phyloP scores from a whole-genome alignment of 129 eudicot species.

The Erigeron canadensis region DNA sequence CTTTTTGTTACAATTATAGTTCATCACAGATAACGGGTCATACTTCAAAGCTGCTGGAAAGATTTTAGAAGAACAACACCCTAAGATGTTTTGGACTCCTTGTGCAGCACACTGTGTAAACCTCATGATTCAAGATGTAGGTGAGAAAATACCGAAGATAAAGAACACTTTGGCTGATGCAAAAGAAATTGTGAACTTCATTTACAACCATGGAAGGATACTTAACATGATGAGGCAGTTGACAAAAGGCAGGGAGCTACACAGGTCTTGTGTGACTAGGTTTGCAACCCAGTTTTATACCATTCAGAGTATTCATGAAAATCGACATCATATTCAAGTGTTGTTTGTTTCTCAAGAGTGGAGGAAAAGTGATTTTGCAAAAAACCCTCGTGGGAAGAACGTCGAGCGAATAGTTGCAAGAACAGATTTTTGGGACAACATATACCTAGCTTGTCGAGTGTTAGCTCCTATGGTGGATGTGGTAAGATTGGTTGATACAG shows the following conservation, averaged over 20 bases:
- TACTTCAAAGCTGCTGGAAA: not conserved
- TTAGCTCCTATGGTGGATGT: constrained; percentile 5
- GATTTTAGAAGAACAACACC: constrained; percentile 9
- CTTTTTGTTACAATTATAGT: too few species aligned
- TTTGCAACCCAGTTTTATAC: constrained; percentile 12
- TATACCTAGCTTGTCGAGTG: constrained; percentile 1
- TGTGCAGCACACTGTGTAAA: constrained; percentile 17
- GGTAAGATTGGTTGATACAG: not conserved
- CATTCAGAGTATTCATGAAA: not conserved
- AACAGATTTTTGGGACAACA: not conserved
- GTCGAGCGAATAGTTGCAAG: not conserved
- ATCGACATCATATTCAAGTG: constrained; percentile 9
- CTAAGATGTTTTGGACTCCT: constrained; percentile 4
- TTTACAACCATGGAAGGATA: constrained; percentile 14
- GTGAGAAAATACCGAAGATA: constrained; percentile 10
- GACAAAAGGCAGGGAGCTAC: not conserved
- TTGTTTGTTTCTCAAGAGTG: constrained; percentile 1
- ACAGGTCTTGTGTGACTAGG: constrained; percentile 16
- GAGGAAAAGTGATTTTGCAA: constrained; percentile 13
- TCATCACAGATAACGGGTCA: too few species aligned
- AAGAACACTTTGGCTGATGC: constrained; percentile 3
- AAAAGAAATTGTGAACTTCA: not conserved
- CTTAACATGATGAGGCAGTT: constrained; percentile 7
- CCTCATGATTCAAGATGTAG: not conserved
- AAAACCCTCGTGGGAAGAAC: not conserved